Evolutionary conservation across 2,329 filamentous ascomycete species (phyloP), one percentile per base, ranked within the genome.

Genomic region (Arthrinium phaeospermum): DNA sequence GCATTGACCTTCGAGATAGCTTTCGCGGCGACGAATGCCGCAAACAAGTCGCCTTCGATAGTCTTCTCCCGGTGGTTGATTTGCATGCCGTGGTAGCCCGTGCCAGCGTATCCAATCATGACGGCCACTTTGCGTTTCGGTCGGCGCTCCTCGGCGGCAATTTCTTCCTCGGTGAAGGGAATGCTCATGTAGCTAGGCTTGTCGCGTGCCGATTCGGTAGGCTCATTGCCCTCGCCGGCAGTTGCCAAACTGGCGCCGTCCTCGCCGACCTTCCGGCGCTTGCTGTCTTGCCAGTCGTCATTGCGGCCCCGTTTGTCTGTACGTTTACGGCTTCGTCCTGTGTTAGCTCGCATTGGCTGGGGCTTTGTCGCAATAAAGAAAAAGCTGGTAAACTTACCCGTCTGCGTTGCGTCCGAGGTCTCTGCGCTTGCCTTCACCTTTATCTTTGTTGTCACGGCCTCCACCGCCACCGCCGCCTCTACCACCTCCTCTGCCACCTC

Each of bases 71-170:
- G 85, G 77, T 87, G 87, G 81, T 92, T 91, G 80, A 99, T 93
- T 84, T 99, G 96, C 92, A 99, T 97, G 78, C 96, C 96, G 84
- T 94, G 95, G 86, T 99, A 99, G 22, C 96, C 96, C 13, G 94
- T 98, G 69, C 96, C 96, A 7, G 95, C 95, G 82, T 99, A 99
- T 22, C 96, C 96, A 77, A 99, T 92, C 86, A 98, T 86, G 45
- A 99, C 95, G 53, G 96, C 96, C 69, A 98, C 96, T 86, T 99
- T 99, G 82, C 94, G 92, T 88, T 99, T 99, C 34, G 96, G 96
- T 72, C 91, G 91, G 75, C 96, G 91, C 80, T 92, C 92, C 82
- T 99, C 96, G 67, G 91, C 91, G 16, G 93, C 94, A 76, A 98
- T 96, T 83, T 98, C 95, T 75, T 96, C 94, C 77, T 93, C 89